Evolutionary conservation across 2,329 filamentous ascomycete genomes (phyloP), one percentile per base, ranked within the genome.

Genomic region (Ophiostoma triangulosporum): DNA sequence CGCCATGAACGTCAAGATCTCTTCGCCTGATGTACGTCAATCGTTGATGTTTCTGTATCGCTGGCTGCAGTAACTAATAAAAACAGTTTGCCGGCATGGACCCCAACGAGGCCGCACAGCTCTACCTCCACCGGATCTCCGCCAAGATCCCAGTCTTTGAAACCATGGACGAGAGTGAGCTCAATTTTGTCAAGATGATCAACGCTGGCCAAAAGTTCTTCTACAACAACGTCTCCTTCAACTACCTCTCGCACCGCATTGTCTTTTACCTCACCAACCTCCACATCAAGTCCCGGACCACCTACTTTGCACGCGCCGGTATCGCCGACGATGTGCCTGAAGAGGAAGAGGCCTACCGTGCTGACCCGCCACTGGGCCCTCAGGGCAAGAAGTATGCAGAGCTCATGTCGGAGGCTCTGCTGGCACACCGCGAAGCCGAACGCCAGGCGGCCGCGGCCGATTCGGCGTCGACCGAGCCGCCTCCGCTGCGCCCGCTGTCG

Each of bases 131-230:
- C 58, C 83, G 93, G 50, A 97, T 98, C 64, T 83, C 88, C 58
- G 84, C 87, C 61, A 88, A 93, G 61, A 98, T 98, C 56, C 93
- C 93, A 20, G 84, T 91, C 56, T 98, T 95, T 62, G 90, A 98
- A 70, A 95, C 88, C 1, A 97, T 98, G 89, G 79, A 90, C 62
- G 93, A 98, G 67, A 76, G 78, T 29, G 90, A 97, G 60, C 76
- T 98, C 58, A 95, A 97, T 66, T 98, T 91, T 70, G 91, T 98
- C 71, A 96, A 95, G 73, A 96, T 98, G 91, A 95, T 97, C 66
- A 98, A 98, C 61, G 93, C 93, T 7, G 93, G 93, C 45, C 82
- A 91, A 64, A 83, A 88, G 60, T 85, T 98, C 64, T 85, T 91
- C 62, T 91, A 97, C 69, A 98, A 98, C 71, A 96, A 97, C 60